Evolutionary conservation across 163 green algal species (phyloP), one percentile per base, ranked within the genome.

Genomic region (Scenedesmus sp.): DNA sequence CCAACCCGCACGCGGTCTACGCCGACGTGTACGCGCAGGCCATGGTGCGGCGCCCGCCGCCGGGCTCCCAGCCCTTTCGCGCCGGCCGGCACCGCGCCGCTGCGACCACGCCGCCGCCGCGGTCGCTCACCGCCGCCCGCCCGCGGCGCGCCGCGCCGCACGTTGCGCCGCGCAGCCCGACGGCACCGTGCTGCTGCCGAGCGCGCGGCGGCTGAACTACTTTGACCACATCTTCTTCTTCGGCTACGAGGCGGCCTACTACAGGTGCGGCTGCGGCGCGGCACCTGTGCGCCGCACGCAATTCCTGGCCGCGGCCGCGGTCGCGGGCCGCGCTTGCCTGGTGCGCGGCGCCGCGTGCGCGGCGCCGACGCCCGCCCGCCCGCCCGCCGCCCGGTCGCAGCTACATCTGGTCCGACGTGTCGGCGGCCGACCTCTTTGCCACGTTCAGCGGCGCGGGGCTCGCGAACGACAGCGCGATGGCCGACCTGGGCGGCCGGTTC

Each of bases 161-260:
- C 26, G 50, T 7, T 60, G 4, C 31, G 7, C 7, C 53, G 4
- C 34, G 54, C 54, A 63, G 54, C 54, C 54, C 20, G 54, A 39
- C 20, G 54, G 54, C 24, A 6, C 24, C 54, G 26, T 63, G 26
- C 54, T 15, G 54, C 26, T n/a, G 54, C 26, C 24, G 34, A 63
- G 54, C 54, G 26, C 4, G n/a, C n/a, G n/a, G n/a, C n/a, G n/a
- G n/a, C 24, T 63, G 24, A 63, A 63, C 54, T 39, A 28, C 24
- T 63, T 63, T 39, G 54, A 63, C 54, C 54, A 63, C 54, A 36
- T 63, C 24, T 63, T 63, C 22, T 26, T 26, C n/a, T 63, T 63
- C 34, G 54, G 34, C 24, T 63, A 63, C 24, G 54, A 63, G 54
- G 33, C 54, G 20, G 54, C 54, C 24, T 63, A 63, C 1, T 63